Evolutionary conservation across 208 protist species (phyloP).

Genomic region (Acanthamoeba lenticulata): DNA sequence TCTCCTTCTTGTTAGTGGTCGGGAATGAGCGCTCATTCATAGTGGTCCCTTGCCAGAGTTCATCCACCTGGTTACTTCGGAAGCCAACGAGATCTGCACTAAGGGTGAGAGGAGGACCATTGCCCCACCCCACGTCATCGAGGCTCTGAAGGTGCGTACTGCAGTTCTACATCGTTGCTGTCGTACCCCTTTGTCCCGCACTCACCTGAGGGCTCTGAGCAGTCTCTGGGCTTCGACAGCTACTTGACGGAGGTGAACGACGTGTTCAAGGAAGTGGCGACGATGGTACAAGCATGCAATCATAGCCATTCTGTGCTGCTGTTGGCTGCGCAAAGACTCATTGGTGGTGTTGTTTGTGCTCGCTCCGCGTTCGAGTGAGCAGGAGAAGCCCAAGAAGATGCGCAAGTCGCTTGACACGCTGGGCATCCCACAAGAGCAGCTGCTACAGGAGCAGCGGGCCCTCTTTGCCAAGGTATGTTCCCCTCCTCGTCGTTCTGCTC

Average conservation of each 20-base stretch:
- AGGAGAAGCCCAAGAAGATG: conserved; percentile 70
- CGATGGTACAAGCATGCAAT: conserved; percentile 43
- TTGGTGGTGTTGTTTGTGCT: neutral
- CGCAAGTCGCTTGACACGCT: conserved; percentile 67
- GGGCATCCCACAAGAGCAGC: conserved; percentile 69
- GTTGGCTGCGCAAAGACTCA: neutral
- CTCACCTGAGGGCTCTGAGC: neutral
- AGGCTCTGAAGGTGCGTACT: conserved; percentile 73
- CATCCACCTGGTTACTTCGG: conserved; percentile 79
- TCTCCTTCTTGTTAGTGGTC: neutral
- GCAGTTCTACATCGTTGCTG: neutral
- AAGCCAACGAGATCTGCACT: conserved; percentile 78
- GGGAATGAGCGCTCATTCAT: neutral
- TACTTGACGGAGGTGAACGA: conserved; percentile 73
- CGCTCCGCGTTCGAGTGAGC: neutral
- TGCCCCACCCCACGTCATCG: conserved; percentile 75
- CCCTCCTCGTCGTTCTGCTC: neutral
- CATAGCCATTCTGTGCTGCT: neutral
- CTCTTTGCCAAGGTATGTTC: conserved; percentile 71
- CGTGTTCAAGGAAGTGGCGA: conserved; percentile 73
- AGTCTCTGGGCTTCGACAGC: conserved; percentile 73
- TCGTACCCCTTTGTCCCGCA: neutral
- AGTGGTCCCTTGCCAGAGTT: conserved; percentile 60
- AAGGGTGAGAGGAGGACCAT: conserved; percentile 78
- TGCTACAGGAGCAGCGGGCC: conserved; percentile 71